Percentiles rank a stretch among this genome's conserved stretches.
These are phyloP conservation scores for Fusarium xyrophilum DNA, from an alignment of 2,329 filamentous ascomycete genomes.

Conservation along the genomic window DNA sequence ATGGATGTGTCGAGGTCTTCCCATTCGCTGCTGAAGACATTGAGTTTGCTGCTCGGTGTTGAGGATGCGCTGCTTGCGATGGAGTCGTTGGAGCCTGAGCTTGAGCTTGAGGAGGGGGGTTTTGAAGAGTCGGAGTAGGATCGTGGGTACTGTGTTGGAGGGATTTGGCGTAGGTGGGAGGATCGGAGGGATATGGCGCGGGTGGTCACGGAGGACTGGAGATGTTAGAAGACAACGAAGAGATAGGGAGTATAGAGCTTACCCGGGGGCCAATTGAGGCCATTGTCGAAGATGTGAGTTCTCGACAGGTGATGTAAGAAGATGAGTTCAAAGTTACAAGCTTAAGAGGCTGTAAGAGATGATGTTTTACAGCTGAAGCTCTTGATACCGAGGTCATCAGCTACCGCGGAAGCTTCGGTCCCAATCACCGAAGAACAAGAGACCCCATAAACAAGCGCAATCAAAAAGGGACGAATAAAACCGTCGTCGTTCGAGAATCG, in stretches of 20 bases:
- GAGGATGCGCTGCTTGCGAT: background rate
- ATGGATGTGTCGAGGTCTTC: slow-evolving; percentile 53
- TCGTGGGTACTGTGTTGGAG: slow-evolving; percentile 21
- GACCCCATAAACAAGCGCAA: background rate
- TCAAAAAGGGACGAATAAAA: background rate
- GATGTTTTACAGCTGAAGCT: slow-evolving; percentile 31
- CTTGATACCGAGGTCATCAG: background rate
- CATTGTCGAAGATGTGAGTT: slow-evolving; percentile 13
- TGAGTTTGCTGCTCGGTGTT: slow-evolving; percentile 40
- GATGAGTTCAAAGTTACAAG: background rate
- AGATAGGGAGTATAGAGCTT: background rate
- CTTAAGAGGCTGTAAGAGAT: background rate
- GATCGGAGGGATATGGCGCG: slow-evolving; percentile 34
- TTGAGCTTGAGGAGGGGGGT: background rate
- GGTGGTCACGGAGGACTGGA: slow-evolving; percentile 30
- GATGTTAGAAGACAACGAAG: slow-evolving; percentile 13
- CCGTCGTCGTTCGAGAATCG: background rate
- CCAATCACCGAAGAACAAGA: background rate
- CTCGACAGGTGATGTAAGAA: background rate
- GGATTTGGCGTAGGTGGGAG: slow-evolving; percentile 16
- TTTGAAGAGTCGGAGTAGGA: slow-evolving; percentile 35
- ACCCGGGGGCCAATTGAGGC: slow-evolving; percentile 39
- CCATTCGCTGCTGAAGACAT: slow-evolving; percentile 52
- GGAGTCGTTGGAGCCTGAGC: background rate
- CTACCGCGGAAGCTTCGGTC: background rate